A percentile compares a stretch with the other conserved stretches of the same genome.
phyloP scores from a whole-genome alignment of 768 basidiomycete genomes.

The Rhodotorula graminis region DNA sequence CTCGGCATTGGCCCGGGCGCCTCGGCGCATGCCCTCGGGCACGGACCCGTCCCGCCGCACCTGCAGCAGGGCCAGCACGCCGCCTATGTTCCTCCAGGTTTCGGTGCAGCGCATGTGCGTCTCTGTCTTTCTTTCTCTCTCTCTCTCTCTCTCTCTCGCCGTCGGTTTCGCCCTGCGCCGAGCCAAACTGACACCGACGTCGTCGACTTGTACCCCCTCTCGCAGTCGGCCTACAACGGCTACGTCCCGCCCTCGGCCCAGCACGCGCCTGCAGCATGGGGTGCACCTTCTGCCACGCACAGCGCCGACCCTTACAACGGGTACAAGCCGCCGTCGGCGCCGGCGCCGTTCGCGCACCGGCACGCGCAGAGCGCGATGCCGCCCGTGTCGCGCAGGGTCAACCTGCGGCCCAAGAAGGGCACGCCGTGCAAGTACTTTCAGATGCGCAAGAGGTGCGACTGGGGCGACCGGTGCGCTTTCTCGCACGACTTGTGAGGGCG shows the following conservation, averaged over 20 bases:
- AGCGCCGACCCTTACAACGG: not conserved
- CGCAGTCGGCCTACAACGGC: constrained; percentile 15
- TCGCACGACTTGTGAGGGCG: constrained; percentile 4
- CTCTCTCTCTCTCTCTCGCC: not conserved
- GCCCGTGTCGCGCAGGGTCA: not conserved
- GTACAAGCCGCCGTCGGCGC: not conserved
- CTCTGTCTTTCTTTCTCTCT: no score
- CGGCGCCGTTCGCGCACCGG: not conserved
- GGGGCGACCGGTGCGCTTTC: constrained; percentile 23
- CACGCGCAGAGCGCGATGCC: not conserved
- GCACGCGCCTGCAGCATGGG: not conserved
- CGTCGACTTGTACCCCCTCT: no score
- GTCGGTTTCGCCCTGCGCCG: no score
- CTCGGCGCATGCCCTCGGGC: no score
- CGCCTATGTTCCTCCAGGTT: not conserved
- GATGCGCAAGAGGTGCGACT: constrained; percentile 8
- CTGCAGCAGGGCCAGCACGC: not conserved
- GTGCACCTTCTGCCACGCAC: not conserved
- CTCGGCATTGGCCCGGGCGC: constrained; percentile 1
- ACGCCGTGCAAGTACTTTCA: constrained; percentile 12
- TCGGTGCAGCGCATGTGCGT: not conserved
- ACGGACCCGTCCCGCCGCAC: not conserved
- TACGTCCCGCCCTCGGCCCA: constrained; percentile 16
- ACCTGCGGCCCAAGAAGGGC: not conserved
- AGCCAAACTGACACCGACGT: not conserved